phyloP scores from a whole-genome alignment of 371 early-diverging fungal genomes.

The Rhizopus delemar region DNA sequence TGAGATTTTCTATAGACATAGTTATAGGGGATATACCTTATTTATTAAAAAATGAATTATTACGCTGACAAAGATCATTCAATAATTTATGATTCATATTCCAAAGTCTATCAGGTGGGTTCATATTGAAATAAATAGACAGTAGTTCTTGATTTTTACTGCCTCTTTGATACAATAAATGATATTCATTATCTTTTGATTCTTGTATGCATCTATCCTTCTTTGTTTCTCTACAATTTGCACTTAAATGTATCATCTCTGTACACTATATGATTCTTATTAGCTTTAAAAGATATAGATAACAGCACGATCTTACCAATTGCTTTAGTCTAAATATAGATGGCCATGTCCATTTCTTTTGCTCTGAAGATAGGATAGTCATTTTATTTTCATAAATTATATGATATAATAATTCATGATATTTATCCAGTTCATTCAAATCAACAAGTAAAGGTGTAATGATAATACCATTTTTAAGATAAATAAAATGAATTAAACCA shows the following conservation, averaged over 20 bases:
- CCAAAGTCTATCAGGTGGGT: slow-evolving; percentile 28
- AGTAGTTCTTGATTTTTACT: slow-evolving; percentile 27
- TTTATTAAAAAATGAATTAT: slow-evolving; percentile 1
- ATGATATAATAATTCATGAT: slow-evolving; percentile 37
- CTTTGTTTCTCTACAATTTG: slow-evolving; percentile 6
- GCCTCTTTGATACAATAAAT: slow-evolving; percentile 24
- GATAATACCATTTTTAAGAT: slow-evolving; percentile 37
- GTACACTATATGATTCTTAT: slow-evolving; percentile 11
- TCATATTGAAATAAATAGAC: slow-evolving; percentile 40
- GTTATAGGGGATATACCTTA: neutral
- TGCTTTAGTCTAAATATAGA: slow-evolving; percentile 18
- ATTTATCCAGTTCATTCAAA: slow-evolving; percentile 35
- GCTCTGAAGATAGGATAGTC: neutral
- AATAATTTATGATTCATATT: slow-evolving; percentile 42
- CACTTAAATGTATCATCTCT: slow-evolving; percentile 22
- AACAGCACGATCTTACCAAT: slow-evolving; percentile 23
- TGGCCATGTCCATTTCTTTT: slow-evolving; percentile 34
- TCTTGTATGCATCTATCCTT: slow-evolving; percentile 6
- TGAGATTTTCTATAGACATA: neutral
- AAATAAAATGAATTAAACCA: slow-evolving; percentile 49
- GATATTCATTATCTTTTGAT: slow-evolving; percentile 21
- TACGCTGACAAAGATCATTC: slow-evolving; percentile 41
- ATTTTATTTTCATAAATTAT: slow-evolving; percentile 28
- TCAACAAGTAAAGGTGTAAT: slow-evolving; percentile 36
- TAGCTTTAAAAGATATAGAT: neutral